Evolutionary conservation across 805 yeast genomes (phyloP), one percentile per base, ranked within the genome.

Genomic region (Candida adriatica): DNA sequence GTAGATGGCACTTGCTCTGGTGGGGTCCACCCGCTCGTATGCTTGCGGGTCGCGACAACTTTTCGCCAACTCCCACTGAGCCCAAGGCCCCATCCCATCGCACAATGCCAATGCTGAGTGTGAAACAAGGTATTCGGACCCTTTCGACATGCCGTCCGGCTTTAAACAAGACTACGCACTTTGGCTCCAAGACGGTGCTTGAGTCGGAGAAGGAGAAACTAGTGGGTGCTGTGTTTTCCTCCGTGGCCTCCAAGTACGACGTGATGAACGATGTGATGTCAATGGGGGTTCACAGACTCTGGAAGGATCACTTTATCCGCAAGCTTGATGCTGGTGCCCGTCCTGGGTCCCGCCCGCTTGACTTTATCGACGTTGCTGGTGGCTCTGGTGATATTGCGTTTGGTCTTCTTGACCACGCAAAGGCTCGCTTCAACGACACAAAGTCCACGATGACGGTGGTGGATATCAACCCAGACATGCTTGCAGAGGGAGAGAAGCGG

Each of bases 341-440:
- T 52, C 90, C 95, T 5, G 94, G 90, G 27, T 72, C 75, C 10
- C 73, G 79, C 43, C 95, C 96, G 4, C 64, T 92, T 48, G 74
- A 78, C 37, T 90, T 92, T 51, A 68, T 92, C 42, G 98, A 92
- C 58, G 97, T 92, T 35, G 98, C 98, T 17, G 98, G 98, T 38
- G 98, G 98, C 16, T 86, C 97, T 8, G 98, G 98, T 28, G 98
- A 92, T 53, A 90, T 92, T 59, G 98, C 98, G 2, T 86, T 86
- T 60, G 94, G 98, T 3, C 69, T 92, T 41, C 66, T 92, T 40
- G 95, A 87, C 49, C 95, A 92, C 59, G 97, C 97, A 8, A 77
- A 79, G 42, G 59, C 66, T 24, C 73, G 76, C 41, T 85, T 76
- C 53, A 79, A 81, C 35, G 98, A 92, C 60, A 68, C 59, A 23